Conservation (phyloP, 2,329 filamentous ascomycete species). For the Pseudogymnoascus sp. region DNA sequence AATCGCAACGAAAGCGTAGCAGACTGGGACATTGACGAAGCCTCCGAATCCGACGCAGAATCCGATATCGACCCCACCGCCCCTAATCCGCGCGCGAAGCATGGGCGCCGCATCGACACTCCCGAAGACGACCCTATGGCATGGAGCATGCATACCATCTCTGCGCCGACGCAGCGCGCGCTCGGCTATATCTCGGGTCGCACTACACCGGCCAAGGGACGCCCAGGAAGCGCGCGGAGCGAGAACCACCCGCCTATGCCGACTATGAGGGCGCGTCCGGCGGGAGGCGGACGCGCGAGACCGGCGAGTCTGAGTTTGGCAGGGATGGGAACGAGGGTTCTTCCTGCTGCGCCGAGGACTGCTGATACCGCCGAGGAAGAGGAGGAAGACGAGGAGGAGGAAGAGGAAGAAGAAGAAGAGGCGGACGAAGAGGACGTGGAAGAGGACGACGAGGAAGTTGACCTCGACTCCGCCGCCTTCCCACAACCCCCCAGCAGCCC, state of each 20-base stretch:
- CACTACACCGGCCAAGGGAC: background rate
- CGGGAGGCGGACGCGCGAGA: background rate
- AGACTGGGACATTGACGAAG: conserved; percentile 5
- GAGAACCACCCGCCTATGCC: background rate
- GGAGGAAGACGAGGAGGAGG: conserved; percentile 42
- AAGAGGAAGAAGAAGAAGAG: conserved; percentile 44
- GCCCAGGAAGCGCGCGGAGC: background rate
- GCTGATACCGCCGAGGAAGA: conserved; percentile 14
- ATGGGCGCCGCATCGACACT: background rate
- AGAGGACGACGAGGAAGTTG: conserved; percentile 36
- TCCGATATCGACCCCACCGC: background rate
- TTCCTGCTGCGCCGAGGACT: conserved; percentile 5
- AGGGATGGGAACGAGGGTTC: background rate
- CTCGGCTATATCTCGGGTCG: conserved; percentile 17
- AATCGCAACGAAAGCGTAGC: background rate
- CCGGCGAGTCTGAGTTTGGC: background rate
- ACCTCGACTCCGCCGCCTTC: background rate
- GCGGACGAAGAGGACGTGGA: conserved; percentile 41
- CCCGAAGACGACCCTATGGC: conserved; percentile 26
- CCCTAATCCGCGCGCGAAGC: background rate
- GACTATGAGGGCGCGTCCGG: background rate
- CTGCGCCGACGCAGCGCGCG: conserved; percentile 14
- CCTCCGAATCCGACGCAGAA: background rate
- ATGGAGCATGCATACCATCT: conserved; percentile 10
- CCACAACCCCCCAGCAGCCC: background rate